phyloP scores from a whole-genome alignment of 495 filamentous ascomycete genomes.

The Lasiosphaeriaceae sp. region DNA sequence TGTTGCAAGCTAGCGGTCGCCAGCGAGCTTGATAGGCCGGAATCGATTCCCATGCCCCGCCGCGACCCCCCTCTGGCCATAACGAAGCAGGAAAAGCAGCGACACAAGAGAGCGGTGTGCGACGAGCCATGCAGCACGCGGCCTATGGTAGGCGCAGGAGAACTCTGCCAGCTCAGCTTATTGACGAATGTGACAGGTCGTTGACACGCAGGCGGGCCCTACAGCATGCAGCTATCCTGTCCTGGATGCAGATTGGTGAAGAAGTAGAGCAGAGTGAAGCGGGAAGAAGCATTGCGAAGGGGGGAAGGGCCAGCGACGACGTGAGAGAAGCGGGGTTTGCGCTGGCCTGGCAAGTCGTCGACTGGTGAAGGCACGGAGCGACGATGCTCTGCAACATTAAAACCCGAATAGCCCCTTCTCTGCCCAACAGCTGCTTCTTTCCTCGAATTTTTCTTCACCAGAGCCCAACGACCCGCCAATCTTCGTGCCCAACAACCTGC shows the following conservation, averaged over 20 bases:
- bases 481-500: slow-evolving; percentile 44
- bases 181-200: slow-evolving; percentile 29
- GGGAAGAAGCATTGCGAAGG: slow-evolving; percentile 13
- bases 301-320: background rate
- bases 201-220: slow-evolving; percentile 12
- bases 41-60: slow-evolving; percentile 22
- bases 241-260: slow-evolving; percentile 7
- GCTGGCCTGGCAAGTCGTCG: too few species aligned
- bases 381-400: slow-evolving; percentile 35
- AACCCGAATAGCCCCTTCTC: slow-evolving; percentile 45
- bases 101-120: slow-evolving; percentile 25
- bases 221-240: background rate
- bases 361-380: slow-evolving; percentile 1
- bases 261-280: slow-evolving; percentile 18
- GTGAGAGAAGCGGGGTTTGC: background rate
- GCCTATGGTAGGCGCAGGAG: slow-evolving; percentile 28
- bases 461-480: slow-evolving; percentile 42
- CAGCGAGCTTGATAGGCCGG: slow-evolving; percentile 29
- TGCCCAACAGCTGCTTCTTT: slow-evolving; percentile 44
- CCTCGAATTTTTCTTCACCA: slow-evolving; percentile 25
- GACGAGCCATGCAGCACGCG: slow-evolving; percentile 11
- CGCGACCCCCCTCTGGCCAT: slow-evolving; percentile 7
- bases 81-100: slow-evolving; percentile 24
- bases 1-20: slow-evolving; percentile 25
- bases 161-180: slow-evolving; percentile 30